Evolutionary conservation across 805 yeast genomes (phyloP), one percentile per base, ranked within the genome.

Genomic region (Lipomyces starkeyi): DNA sequence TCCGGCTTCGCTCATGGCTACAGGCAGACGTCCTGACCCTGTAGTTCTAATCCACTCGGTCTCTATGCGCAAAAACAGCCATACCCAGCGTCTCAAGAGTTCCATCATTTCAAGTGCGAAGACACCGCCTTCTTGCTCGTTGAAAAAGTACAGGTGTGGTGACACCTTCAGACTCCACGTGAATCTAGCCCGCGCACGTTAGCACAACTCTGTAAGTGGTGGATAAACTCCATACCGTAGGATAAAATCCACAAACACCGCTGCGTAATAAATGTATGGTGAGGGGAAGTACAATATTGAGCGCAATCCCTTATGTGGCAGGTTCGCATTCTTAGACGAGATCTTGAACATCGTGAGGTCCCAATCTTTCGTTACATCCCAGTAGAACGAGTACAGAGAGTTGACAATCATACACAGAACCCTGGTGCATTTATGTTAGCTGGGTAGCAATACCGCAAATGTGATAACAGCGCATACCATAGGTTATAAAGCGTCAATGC

Each of bases 311-410:
- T 74, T 53, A n/a, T 55, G 55, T 37, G 57, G 20, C 17, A 27
- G 22, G 14, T 22, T 54, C n/a, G 52, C 37, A 13, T 49, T 57
- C 43, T 53, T 53, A 25, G 58, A 27, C 17, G 20, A 27, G 20
- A 65, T 40, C 35, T 81, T 82, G 73, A 90, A 81, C 8, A 90
- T 74, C 11, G 84, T 84, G 60, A 92, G 82, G 57, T 87, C 87
- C 99, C 99, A 95, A 80, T 95, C 99, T 84, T 87, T 86, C 61
- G 84, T 84, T 13, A 94, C 78, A 78, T 95, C 99, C 99, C 99
- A 95, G 64, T 86, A 80, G 68, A 91, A 90, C 17, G 97, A 85
- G 77, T 90, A 95, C 0, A 86, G 74, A 0, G 98, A 90, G 76
- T 91, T 92, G 54, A 90, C 74, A 0, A 88, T 74, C 67, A 84